These are phyloP conservation scores for Calonectria multiphialidica DNA, from an alignment of 2,329 filamentous ascomycete genomes.

Conservation along the genomic window DNA sequence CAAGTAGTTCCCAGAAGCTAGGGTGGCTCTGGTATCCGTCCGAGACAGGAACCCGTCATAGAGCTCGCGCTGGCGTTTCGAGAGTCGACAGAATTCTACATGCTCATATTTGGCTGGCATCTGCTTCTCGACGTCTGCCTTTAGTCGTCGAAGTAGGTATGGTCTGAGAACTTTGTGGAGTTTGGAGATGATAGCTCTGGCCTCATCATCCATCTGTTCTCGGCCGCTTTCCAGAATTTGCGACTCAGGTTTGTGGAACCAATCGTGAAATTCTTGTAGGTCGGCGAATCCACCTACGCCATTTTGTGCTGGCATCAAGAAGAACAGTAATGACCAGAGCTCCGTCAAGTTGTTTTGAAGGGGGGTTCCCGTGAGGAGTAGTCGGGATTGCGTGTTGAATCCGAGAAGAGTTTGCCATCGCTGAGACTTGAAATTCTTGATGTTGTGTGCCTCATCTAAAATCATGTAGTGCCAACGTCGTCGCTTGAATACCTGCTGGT, in stretches of 20 bases:
- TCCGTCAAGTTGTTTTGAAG: constrained; percentile 97
- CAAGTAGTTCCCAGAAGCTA: constrained; percentile 94
- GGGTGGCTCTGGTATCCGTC: constrained; percentile 87
- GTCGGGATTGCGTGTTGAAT: constrained; percentile 89
- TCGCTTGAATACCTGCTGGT: constrained; percentile 93
- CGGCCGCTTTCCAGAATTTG: constrained; percentile 96
- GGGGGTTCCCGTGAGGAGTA: constrained; percentile 93
- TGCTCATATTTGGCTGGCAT: constrained; percentile 99
- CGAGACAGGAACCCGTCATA: constrained; percentile 97
- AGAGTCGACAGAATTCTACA: constrained; percentile 94
- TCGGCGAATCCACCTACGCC: constrained; percentile 92
- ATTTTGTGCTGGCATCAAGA: constrained; percentile 92
- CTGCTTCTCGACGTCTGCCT: constrained; percentile 98
- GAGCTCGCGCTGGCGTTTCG: constrained; percentile 92
- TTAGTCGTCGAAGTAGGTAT: constrained; percentile 89
- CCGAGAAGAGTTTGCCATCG: constrained; percentile 95
- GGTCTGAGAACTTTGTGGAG: constrained; percentile 94
- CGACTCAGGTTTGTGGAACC: constrained; percentile 94
- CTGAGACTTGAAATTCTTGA: constrained; percentile 99
- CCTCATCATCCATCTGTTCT: constrained; percentile 94
- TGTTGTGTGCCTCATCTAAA: constrained; percentile 98
- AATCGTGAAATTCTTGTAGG: constrained; percentile 94
- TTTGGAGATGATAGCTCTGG: constrained; percentile 90
- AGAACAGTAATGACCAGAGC: constrained; percentile 96
- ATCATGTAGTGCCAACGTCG: constrained; percentile 98